Evolutionary conservation across 1,284 basidiomycete species (phyloP), one percentile per base, ranked within the genome.

Genomic region (Leccinum fuscescens): DNA sequence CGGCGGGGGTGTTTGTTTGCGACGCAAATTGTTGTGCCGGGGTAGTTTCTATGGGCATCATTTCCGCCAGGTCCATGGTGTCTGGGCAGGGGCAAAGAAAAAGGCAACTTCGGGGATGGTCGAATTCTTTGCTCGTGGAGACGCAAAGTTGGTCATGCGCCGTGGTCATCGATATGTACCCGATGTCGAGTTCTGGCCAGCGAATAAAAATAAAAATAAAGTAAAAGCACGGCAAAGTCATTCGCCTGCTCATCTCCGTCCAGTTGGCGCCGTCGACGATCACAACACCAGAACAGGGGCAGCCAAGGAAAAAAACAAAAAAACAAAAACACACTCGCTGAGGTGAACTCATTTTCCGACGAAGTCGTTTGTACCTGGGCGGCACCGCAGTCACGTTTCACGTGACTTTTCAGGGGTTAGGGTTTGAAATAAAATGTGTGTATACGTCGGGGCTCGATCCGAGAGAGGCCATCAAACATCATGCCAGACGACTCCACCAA

Each of bases 401-500:
- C 69, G 69, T 68, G 65, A 65, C 1, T 1, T 39, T 20, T 22
- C 17, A 55, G 49, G 22, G 67, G 70, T 69, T 71, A 69, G 67
- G 67, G 67, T 69, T 72, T 56, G 46, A 48, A 63, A 69, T 72
- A 72, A 68, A 72, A 54, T 54, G 20, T 49, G 51, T 29, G 52
- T 35, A 12, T 6, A 6, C 20, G 59, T 65, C 70, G 69, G 69
- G 49, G 67, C 64, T 70, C 67, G 67, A 68, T 72, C 69, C 67
- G 69, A 46, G 54, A 64, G 53, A 62, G 66, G 54, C 7, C 64
- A 65, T 56, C 60, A 57, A 57, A 64, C 69, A 69, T 64, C 70
- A 84, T 84, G 82, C 72, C 82, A 65, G 83, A 84, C 76, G 81
- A 72, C 64, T 9, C 57, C 60, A 62, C 48, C 69, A 59, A 51